phyloP scores from a whole-genome alignment of 2,329 filamentous ascomycete species.

The Chrysoporthe puriensis region DNA sequence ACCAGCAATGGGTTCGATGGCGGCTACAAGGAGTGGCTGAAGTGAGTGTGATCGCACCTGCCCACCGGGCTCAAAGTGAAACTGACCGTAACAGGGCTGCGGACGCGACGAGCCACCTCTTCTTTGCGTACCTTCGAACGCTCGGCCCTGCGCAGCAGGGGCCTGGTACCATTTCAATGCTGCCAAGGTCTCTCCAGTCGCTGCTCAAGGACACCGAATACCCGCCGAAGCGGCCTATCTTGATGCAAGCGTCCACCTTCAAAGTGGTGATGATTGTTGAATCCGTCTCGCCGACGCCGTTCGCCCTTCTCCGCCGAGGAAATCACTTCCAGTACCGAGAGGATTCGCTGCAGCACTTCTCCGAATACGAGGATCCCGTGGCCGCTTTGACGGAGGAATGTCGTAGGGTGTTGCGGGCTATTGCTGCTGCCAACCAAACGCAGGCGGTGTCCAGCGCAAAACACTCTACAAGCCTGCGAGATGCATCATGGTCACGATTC shows the following conservation, averaged over 20 bases:
- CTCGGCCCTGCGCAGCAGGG: slow-evolving; percentile 75
- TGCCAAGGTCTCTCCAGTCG: slow-evolving; percentile 90
- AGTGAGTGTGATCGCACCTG: slow-evolving; percentile 52
- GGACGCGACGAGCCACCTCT: slow-evolving; percentile 93
- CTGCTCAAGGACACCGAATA: slow-evolving; percentile 93
- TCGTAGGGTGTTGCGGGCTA: slow-evolving; percentile 83
- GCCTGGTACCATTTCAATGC: slow-evolving; percentile 77
- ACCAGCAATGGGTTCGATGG: slow-evolving; percentile 90
- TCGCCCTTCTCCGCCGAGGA: slow-evolving; percentile 83
- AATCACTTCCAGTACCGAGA: slow-evolving; percentile 96
- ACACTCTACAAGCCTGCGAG: slow-evolving; percentile 72
- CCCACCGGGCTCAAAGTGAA: neutral
- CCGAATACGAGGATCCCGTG: slow-evolving; percentile 87
- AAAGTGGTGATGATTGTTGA: slow-evolving; percentile 98
- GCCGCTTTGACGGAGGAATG: slow-evolving; percentile 91
- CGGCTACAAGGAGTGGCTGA: slow-evolving; percentile 87
- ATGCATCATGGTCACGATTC: slow-evolving; percentile 96
- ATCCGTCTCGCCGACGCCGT: slow-evolving; percentile 90
- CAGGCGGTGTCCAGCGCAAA: slow-evolving; percentile 68
- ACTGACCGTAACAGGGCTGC: slow-evolving; percentile 68
- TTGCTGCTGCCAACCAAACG: slow-evolving; percentile 87
- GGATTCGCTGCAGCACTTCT: slow-evolving; percentile 82
- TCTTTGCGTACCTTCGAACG: slow-evolving; percentile 95
- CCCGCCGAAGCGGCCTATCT: slow-evolving; percentile 75
- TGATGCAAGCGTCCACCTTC: slow-evolving; percentile 80